Evolutionary conservation across 2,329 filamentous ascomycete species (phyloP).

Genomic region (Phoma sp.): DNA sequence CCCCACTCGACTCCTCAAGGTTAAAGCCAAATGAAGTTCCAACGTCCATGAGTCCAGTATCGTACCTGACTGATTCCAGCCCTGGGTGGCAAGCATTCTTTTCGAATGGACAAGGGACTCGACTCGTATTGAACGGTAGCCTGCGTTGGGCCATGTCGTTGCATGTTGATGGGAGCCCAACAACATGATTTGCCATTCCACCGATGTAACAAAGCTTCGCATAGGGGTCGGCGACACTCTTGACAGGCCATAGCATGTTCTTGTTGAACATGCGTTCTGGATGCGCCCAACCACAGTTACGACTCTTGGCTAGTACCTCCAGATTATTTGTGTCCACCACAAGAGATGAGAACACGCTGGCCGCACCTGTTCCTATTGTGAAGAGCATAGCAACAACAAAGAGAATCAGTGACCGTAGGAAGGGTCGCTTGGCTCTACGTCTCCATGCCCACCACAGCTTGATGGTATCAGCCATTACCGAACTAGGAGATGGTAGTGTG

Average conservation of each 20-base stretch:
- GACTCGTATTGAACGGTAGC: not conserved
- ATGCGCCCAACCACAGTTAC: slow-evolving; percentile 12
- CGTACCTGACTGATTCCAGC: slow-evolving; percentile 1
- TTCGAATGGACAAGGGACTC: slow-evolving; percentile 20
- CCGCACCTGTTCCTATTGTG: slow-evolving; percentile 10
- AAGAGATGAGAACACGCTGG: slow-evolving; percentile 27
- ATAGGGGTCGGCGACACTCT: not conserved
- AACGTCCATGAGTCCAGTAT: slow-evolving; percentile 20
- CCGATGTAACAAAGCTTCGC: too few relatives aligned
- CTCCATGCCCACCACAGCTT: slow-evolving; percentile 30
- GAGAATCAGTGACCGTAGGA: slow-evolving; percentile 15
- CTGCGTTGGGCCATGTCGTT: not conserved
- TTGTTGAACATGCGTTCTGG: not conserved
- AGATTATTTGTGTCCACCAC: slow-evolving; percentile 19
- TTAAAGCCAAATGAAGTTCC: slow-evolving; percentile 19
- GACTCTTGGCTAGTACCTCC: slow-evolving; percentile 20
- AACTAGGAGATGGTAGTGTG: slow-evolving; percentile 22
- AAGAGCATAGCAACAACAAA: slow-evolving; percentile 17
- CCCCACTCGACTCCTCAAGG: not conserved
- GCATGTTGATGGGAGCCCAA: too few relatives aligned
- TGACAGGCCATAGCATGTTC: slow-evolving; percentile 1
- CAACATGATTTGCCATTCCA: too few relatives aligned
- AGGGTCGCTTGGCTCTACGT: slow-evolving; percentile 5
- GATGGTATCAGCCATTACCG: slow-evolving; percentile 21
- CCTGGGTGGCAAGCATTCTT: not conserved